These are phyloP conservation scores for Rhinocladiella mackenziei DNA, from an alignment of 2,329 filamentous ascomycete genomes.

Conservation along the genomic window DNA sequence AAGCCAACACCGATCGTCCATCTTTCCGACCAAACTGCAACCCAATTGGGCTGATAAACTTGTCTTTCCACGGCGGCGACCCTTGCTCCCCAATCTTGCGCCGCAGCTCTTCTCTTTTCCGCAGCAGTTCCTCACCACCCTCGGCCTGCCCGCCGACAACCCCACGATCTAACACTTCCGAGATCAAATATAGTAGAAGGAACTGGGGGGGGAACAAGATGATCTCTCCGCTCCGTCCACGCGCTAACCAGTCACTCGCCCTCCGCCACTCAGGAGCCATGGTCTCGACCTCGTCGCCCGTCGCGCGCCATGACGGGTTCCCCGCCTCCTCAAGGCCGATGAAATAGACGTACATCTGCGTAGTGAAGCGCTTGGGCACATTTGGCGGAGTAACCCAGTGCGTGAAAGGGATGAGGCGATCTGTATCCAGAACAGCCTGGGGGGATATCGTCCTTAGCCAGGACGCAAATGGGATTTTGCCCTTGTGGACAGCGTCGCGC, in stretches of 20 bases:
- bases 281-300: slow-evolving; percentile 65
- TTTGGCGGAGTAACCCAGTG: slow-evolving; percentile 70
- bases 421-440: slow-evolving; percentile 53
- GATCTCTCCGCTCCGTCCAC: slow-evolving; percentile 62
- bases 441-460: slow-evolving; percentile 52
- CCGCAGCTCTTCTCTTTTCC: slow-evolving; percentile 44
- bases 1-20: slow-evolving; percentile 49
- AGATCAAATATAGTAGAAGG: slow-evolving; percentile 53
- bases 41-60: slow-evolving; percentile 43
- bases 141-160: slow-evolving; percentile 9
- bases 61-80: slow-evolving; percentile 44
- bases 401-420: slow-evolving; percentile 72
- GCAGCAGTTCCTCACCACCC: slow-evolving; percentile 23
- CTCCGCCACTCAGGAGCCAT: slow-evolving; percentile 76
- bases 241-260: slow-evolving; percentile 63
- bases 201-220: slow-evolving; percentile 89
- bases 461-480: slow-evolving; percentile 61
- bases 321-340: slow-evolving; percentile 34
- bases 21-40: slow-evolving; percentile 41
- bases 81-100: slow-evolving; percentile 42
- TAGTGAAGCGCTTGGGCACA: slow-evolving; percentile 74
- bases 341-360: slow-evolving; percentile 90
- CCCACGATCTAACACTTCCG: slow-evolving; percentile 46
- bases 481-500: slow-evolving; percentile 64
- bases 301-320: slow-evolving; percentile 53